Base-by-base conservation (phyloP, 331 rosid species). In the Rosa hybrid region DNA sequence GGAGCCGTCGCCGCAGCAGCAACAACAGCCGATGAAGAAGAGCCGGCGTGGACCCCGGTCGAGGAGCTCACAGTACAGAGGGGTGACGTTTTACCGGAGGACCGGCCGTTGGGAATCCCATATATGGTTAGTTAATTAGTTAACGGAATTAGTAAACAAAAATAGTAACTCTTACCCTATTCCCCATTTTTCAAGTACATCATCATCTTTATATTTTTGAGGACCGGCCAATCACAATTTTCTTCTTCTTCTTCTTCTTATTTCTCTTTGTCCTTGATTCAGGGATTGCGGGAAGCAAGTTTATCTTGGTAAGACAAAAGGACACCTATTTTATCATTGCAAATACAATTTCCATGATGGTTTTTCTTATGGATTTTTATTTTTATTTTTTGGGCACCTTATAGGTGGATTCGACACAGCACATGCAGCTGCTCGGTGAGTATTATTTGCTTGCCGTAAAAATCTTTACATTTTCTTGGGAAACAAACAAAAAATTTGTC, bases 241-340 rank as follows among this genome's bases (percentile, higher is more conserved):
- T 67, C 74, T 49, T 60, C 27, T 75, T 74, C 42, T 53, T 71
- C 71, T 76, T 69, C 45, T 54, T 71, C 71, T 71, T 27, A 27
- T 27, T 12, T 34, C 25, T 72, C 34, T 59, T 72, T 86, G 81
- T 78, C 27, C 12, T 86, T 44, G 73, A 41, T 71, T 80, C 93
- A 95, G 99, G 99, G 99, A 95, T 81, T 91, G 99, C 84, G 99
- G 98, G 86, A 95, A 95, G 79, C 99, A 95, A 86, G 99, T 95
- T 67, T 95, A 95, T 90, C 94, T 95, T 73, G 99, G 98, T 95
- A 91, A 86, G 97, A 17, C 72, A 41, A 41, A 41, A 41, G 51
- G 27, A 68, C 51, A n/a, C 46, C 0, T 62, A 82, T 72, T 17
- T 64, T 38, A 73, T 75, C 46, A 45, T 64, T 44, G 80, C 72